A percentile compares a stretch with the other conserved stretches of the same genome.
These are phyloP conservation scores for Phaeoacremonium minimum DNA, from an alignment of 2,329 filamentous ascomycete genomes.

Conservation along the genomic window DNA sequence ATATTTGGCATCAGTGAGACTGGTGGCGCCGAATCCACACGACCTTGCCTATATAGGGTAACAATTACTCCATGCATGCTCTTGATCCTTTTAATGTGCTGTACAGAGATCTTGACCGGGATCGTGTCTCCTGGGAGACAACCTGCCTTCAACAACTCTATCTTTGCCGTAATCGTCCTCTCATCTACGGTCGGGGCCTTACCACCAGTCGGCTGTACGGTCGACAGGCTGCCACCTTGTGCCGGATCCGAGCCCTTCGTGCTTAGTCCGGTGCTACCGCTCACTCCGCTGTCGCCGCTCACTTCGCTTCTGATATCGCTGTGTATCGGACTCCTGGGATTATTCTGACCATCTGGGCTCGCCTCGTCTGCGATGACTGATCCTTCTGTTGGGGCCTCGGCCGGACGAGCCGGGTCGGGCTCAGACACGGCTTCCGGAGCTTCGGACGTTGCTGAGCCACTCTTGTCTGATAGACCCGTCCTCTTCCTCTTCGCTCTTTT, in stretches of 20 bases:
- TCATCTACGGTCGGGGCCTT: conserved; percentile 49
- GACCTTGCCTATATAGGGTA: conserved; percentile 85
- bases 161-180: conserved; percentile 79
- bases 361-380: conserved; percentile 34
- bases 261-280: conserved; percentile 60
- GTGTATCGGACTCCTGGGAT: conserved; percentile 36
- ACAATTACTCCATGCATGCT: conserved; percentile 91
- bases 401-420: conserved; percentile 27
- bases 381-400: conserved; percentile 34
- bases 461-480: conserved; percentile 36
- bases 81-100: conserved; percentile 84
- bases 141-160: conserved; percentile 78
- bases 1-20: conserved; percentile 43
- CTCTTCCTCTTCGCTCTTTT: conserved; percentile 62
- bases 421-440: conserved; percentile 29
- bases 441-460: conserved; percentile 26
- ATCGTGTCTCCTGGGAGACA: conserved; percentile 82
- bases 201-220: conserved; percentile 28
- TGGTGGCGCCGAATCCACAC: conserved; percentile 73
- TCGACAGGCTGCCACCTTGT: conserved; percentile 39
- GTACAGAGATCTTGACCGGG: conserved; percentile 74
- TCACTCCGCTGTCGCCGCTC: conserved; percentile 66
- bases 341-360: conserved; percentile 25
- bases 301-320: conserved; percentile 62
- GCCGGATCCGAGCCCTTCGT: conserved; percentile 35